A percentile compares a stretch with the other conserved stretches of the same genome.
Conservation (phyloP, 73 alveolate genomes). For the Paramecium sonneborni region DNA sequence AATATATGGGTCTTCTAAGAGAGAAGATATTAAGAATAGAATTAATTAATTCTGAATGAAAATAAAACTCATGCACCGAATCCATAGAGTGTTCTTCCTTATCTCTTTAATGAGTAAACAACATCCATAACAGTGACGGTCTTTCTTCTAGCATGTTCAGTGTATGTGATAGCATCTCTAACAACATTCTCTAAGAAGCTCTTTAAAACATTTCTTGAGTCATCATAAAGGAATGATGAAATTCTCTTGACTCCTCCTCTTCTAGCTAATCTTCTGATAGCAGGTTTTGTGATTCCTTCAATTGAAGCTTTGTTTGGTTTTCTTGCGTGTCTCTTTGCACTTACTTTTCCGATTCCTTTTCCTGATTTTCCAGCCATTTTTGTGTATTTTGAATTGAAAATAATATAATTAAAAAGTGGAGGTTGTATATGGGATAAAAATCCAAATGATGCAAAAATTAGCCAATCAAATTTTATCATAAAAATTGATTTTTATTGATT, state of each 20-base stretch:
- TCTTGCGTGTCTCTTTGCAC: constrained; percentile 79
- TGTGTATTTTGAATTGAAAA: background rate
- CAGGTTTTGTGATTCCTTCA: constrained; percentile 88
- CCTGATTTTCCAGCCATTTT: constrained; percentile 75
- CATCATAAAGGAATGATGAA: constrained; percentile 82
- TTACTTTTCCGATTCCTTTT: constrained; percentile 75
- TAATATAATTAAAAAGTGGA: background rate
- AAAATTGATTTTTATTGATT: background rate
- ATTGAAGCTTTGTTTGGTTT: constrained; percentile 76
- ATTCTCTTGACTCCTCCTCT: constrained; percentile 95
- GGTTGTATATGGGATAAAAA: background rate
- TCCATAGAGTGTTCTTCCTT: constrained; percentile 88
- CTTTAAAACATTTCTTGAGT: constrained; percentile 81
- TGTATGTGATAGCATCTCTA: constrained; percentile 82
- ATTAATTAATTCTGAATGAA: background rate
- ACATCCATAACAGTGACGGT: constrained; percentile 90
- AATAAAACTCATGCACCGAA: constrained; percentile 70
- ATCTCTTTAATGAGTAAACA: constrained; percentile 84
- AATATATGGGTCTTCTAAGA: background rate
- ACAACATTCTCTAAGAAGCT: constrained; percentile 81
- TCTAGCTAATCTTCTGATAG: constrained; percentile 94
- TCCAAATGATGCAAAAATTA: constrained; percentile 11
- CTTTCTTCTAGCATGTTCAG: constrained; percentile 90
- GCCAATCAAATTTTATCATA: constrained; percentile 21
- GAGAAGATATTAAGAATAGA: background rate